These are phyloP conservation scores for Pyricularia sp. DNA, from an alignment of 2,329 filamentous ascomycete genomes.

Conservation along the genomic window DNA sequence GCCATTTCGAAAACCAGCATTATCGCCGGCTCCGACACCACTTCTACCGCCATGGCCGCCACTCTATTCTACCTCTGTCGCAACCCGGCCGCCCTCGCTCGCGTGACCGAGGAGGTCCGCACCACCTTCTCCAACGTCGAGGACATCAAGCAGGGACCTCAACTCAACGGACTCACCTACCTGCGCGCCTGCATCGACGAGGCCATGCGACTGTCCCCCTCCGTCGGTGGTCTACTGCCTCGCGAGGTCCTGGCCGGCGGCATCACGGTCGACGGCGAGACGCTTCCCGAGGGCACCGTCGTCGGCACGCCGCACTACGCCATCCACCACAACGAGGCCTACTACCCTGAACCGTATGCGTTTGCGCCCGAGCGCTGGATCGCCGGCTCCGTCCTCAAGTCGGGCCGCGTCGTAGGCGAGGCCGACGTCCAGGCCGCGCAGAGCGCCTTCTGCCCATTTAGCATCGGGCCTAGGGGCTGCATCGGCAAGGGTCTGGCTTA, in stretches of 20 bases:
- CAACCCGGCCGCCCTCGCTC: slow-evolving; percentile 31
- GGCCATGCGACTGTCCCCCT: slow-evolving; percentile 49
- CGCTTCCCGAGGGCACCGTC: slow-evolving; percentile 44
- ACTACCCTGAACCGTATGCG: slow-evolving; percentile 45
- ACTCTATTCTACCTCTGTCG: slow-evolving; percentile 51
- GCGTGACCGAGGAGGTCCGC: slow-evolving; percentile 38
- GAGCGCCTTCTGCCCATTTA: slow-evolving; percentile 63
- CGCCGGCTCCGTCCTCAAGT: slow-evolving; percentile 21
- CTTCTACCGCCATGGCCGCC: slow-evolving; percentile 52
- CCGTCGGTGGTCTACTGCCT: slow-evolving; percentile 45
- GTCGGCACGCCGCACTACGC: slow-evolving; percentile 55
- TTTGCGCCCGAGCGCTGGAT: slow-evolving; percentile 57
- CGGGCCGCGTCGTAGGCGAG: slow-evolving; percentile 27
- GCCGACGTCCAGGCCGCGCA: slow-evolving; percentile 43
- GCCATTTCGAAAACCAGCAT: slow-evolving; percentile 27
- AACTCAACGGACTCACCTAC: slow-evolving; percentile 33
- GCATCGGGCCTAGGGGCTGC: slow-evolving; percentile 55
- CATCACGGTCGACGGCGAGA: slow-evolving; percentile 37
- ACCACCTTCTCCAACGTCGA: slow-evolving; percentile 35
- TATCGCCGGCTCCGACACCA: slow-evolving; percentile 60
- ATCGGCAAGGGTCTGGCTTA: slow-evolving; percentile 61
- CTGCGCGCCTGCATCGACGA: slow-evolving; percentile 53
- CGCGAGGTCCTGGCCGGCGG: slow-evolving; percentile 46
- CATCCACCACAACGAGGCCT: slow-evolving; percentile 51
- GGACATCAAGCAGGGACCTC: slow-evolving; percentile 39